phyloP scores from a whole-genome alignment of 805 yeast species.

The Lachancea cidri region DNA sequence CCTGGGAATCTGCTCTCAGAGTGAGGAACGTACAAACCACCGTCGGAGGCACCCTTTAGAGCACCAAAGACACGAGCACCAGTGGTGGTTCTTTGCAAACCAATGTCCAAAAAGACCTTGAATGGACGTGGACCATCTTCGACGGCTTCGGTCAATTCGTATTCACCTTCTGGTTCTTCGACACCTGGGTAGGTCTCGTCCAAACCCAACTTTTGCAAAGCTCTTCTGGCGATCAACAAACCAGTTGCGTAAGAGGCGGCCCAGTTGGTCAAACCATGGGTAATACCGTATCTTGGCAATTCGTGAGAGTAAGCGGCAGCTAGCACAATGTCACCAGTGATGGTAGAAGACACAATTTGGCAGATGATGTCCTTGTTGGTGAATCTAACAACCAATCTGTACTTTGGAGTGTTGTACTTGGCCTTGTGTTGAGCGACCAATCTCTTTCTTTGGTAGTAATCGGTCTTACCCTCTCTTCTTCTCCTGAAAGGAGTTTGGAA shows the following conservation, averaged over 20 bases:
- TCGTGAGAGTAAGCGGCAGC: conserved; percentile 99
- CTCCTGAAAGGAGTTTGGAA: conserved; percentile 99
- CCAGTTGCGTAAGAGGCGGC: conserved; percentile 99
- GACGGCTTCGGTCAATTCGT: conserved; percentile 95
- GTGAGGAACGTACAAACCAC: conserved; percentile 99
- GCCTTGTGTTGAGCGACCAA: conserved; percentile 99
- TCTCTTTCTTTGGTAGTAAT: conserved; percentile 99
- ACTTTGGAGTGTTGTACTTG: conserved; percentile 98
- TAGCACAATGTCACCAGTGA: conserved; percentile 93
- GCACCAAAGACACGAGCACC: conserved; percentile 99
- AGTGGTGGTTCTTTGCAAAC: conserved; percentile 99
- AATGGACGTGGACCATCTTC: conserved; percentile 99
- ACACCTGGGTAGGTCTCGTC: conserved; percentile 98
- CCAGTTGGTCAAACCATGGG: conserved; percentile 99
- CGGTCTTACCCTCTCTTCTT: conserved; percentile 99
- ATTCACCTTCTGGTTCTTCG: conserved; percentile 99
- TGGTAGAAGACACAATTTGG: conserved; percentile 94
- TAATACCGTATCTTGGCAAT: conserved; percentile 95
- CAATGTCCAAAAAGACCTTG: conserved; percentile 98
- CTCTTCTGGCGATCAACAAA: conserved; percentile 98
- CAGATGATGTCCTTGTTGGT: conserved; percentile 99
- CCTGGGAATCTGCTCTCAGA: conserved; percentile 99
- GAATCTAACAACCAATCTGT: conserved; percentile 99
- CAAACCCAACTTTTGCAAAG: conserved; percentile 93
- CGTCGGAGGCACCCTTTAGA: conserved; percentile 99